Base-by-base conservation (phyloP, 2,329 filamentous ascomycete genomes). In the Curvularia lunata region DNA sequence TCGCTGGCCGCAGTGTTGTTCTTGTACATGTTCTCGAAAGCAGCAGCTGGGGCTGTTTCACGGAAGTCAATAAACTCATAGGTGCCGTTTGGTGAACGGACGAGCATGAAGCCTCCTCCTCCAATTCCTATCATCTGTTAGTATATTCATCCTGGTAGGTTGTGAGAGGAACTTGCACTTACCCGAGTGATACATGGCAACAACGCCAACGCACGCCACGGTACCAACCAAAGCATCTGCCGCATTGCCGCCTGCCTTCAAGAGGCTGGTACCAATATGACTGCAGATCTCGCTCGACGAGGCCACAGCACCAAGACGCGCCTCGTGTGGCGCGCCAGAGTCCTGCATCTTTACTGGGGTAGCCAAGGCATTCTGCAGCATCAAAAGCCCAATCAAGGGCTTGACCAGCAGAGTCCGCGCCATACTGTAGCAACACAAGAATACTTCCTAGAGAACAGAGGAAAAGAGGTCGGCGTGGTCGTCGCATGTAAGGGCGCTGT, bases 61-160 rank as follows among this genome's bases (percentile, higher is more conserved):
- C 94, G 84, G 72, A 96, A 98, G 77, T 98, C 94, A 65, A 98
- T 87, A 57, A 88, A 88, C 71, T 96, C 92, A 72, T 93, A 96
- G 18, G 82, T 81, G n/a, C 92, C 92, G 57, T 91, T 81, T 16
- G 85, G 79, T 32, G 86, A 83, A 47, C 91, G 87, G 5, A 97
- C 85, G 5, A 97, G 82, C 84, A 92, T 90, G 78, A 98, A 98
- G 2, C 94, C 94, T 40, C 94, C 94, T 6, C 94, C 94, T 19
- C 91, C 93, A 58, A 97, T 89, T 16, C 94, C 93, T 75, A 37
- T 23, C 13, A n/a, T n/a, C 5, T 52, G 23, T 68, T 28, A 65
- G 49, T 25, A 45, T 23, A 21, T 25, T 4, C 5, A 13, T 18
- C 13, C 3, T 19, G 28, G 16, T 6, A 38, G 37, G 37, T 2